These are phyloP conservation scores for Scutellaria galericulata DNA, from an alignment of 257 asterid genomes.

Conservation along the genomic window DNA sequence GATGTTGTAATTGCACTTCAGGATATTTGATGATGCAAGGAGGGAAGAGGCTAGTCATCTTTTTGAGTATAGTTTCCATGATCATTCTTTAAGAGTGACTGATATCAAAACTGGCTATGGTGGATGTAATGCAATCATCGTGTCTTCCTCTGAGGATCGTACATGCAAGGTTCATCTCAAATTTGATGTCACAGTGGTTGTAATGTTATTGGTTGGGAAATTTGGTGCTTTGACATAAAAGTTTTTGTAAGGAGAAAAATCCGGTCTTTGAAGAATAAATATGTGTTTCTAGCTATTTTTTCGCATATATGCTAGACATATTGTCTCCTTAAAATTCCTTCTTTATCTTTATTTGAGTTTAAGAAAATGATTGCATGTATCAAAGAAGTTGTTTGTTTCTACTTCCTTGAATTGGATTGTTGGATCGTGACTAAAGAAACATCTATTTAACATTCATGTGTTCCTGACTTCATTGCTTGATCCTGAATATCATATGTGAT, in stretches of 20 bases:
- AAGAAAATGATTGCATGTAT: neutral
- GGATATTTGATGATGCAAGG: conserved; percentile 80
- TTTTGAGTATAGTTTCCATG: conserved; percentile 77
- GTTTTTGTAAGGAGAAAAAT: conserved; percentile 8
- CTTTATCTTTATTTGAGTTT: neutral
- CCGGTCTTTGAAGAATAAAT: neutral
- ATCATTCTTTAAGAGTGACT: conserved; percentile 81
- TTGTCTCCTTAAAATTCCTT: neutral
- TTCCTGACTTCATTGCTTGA: conserved; percentile 2
- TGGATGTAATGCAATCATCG: conserved; percentile 72
- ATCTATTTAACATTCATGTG: neutral
- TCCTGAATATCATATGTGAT: conserved; percentile 11
- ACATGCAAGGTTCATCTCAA: conserved; percentile 82
- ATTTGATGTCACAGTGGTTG: conserved; percentile 14
- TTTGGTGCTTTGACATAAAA: conserved; percentile 19
- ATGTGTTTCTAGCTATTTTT: conserved; percentile 13
- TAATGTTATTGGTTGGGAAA: conserved; percentile 14
- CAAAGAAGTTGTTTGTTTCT: conserved; percentile 11
- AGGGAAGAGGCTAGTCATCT: conserved; percentile 58
- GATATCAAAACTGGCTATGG: conserved; percentile 77
- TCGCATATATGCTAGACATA: conserved; percentile 2
- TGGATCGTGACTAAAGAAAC: conserved; percentile 9
- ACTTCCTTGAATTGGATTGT: conserved; percentile 3
- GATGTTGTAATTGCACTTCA: conserved; percentile 34
- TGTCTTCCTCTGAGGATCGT: conserved; percentile 93